Percentiles rank a stretch among this genome's conserved stretches.
Evolutionary conservation across 345 rosid genomes (phyloP).

Genomic region (Sonneratia caseolaris): DNA sequence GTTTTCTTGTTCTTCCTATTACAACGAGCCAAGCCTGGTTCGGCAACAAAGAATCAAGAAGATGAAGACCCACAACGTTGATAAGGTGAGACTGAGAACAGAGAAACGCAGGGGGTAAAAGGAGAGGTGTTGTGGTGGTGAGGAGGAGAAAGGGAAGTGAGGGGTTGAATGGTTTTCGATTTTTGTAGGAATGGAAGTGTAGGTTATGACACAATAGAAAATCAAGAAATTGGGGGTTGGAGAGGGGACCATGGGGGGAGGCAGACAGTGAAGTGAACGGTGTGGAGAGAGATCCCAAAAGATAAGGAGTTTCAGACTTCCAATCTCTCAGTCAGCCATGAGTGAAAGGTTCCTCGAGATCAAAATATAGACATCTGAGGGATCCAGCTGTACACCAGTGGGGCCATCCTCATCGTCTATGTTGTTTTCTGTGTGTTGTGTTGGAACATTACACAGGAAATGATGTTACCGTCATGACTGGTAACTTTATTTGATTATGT

Average conservation of each 20-base stretch:
- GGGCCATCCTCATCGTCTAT: neutral
- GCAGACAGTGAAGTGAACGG: constrained; percentile 15
- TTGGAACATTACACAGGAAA: neutral
- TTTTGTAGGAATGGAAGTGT: neutral
- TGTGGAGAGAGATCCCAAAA: constrained; percentile 10
- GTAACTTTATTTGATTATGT: too few relatives aligned
- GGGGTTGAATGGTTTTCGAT: neutral
- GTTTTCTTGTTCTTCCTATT: too few relatives aligned
- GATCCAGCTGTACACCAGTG: neutral
- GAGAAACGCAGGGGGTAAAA: neutral
- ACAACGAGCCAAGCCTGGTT: too few relatives aligned
- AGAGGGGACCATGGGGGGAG: neutral
- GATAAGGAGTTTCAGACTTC: constrained; percentile 17
- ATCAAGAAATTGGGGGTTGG: neutral
- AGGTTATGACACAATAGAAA: neutral
- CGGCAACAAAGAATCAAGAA: neutral
- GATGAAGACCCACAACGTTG: neutral
- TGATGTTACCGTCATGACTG: too few relatives aligned
- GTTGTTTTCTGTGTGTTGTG: neutral
- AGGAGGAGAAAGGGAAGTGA: constrained; percentile 1
- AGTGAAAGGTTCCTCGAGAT: constrained; percentile 6
- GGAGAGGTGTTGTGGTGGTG: neutral
- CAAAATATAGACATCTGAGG: constrained; percentile 9
- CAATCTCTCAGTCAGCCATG: too few relatives aligned
- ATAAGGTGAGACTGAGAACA: too few relatives aligned